phyloP scores from a whole-genome alignment of 2,329 filamentous ascomycete genomes.

The Hyphodiscus sp. region DNA sequence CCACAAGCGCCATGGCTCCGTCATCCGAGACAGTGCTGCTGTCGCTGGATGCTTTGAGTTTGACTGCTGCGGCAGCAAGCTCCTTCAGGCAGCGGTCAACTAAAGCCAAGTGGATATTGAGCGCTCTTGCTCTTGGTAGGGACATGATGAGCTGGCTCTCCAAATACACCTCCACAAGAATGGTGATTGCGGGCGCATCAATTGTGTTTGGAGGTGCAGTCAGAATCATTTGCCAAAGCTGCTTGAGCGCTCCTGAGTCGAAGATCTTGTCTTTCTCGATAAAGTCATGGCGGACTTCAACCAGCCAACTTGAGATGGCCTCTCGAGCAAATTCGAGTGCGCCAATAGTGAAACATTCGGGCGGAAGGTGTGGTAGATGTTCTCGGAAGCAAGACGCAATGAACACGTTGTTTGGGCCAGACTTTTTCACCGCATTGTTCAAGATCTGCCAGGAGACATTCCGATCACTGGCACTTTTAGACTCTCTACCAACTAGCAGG shows the following conservation, averaged over 20 bases:
- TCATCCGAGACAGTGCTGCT: slow-evolving; percentile 39
- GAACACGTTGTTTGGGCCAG: slow-evolving; percentile 47
- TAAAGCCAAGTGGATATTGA: slow-evolving; percentile 59
- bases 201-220: slow-evolving; percentile 59
- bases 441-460: slow-evolving; percentile 65
- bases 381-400: slow-evolving; percentile 45
- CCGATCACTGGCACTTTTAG: slow-evolving; percentile 54
- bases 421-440: slow-evolving; percentile 39
- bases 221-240: slow-evolving; percentile 79
- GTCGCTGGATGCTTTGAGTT: slow-evolving; percentile 44
- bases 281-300: slow-evolving; percentile 40
- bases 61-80: slow-evolving; percentile 55
- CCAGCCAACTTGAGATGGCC: slow-evolving; percentile 41
- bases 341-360: slow-evolving; percentile 52
- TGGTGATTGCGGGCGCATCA: slow-evolving; percentile 60
- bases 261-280: slow-evolving; percentile 47
- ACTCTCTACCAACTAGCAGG: slow-evolving; percentile 59
- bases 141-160: slow-evolving; percentile 45
- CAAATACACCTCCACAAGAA: slow-evolving; percentile 70
- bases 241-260: slow-evolving; percentile 52
- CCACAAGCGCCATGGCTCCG: slow-evolving; percentile 47
- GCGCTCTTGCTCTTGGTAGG: slow-evolving; percentile 44
- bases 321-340: slow-evolving; percentile 57
- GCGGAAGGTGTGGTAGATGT: slow-evolving; percentile 51
- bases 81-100: slow-evolving; percentile 69